These are phyloP conservation scores for Phoenix dactylifera DNA, from an alignment of 176 grass and related monocot species.

Conservation along the genomic window DNA sequence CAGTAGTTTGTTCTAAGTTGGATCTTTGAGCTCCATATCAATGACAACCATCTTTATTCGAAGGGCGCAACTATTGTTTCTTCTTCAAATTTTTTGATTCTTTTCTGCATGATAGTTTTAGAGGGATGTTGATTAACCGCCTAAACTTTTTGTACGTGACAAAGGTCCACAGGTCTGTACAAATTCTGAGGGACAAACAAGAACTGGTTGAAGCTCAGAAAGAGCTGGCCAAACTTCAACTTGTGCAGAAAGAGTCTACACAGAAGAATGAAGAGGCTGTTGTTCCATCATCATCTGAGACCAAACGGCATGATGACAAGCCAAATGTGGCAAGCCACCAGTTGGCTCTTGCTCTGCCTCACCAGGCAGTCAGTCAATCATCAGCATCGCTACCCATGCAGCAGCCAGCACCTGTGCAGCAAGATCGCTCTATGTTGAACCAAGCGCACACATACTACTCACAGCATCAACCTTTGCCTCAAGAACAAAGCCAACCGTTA, in stretches of 20 bases:
- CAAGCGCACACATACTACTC: conserved; percentile 36
- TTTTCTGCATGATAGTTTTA: too few species aligned
- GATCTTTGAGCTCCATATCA: too few species aligned
- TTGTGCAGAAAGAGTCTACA: conserved; percentile 44
- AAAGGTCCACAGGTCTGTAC: conserved; percentile 71
- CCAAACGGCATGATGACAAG: conserved; percentile 37
- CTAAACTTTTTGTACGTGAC: too few species aligned
- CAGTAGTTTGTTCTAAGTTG: too few species aligned
- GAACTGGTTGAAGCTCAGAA: conserved; percentile 67
- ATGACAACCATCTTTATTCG: too few species aligned
- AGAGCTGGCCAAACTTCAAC: conserved; percentile 69
- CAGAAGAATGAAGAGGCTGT: conserved; percentile 49
- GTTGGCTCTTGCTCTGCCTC: conserved; percentile 59
- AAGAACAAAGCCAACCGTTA: conserved; percentile 25
- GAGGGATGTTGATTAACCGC: too few species aligned
- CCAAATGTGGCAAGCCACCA: conserved; percentile 47
- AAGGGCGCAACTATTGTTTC: too few species aligned
- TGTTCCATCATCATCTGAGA: conserved; percentile 32
- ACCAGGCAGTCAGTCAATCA: conserved; percentile 31
- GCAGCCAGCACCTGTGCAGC: conserved; percentile 40
- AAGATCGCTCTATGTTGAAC: conserved; percentile 27
- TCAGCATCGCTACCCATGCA: conserved; percentile 36
- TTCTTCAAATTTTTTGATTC: too few species aligned
- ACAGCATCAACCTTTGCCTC: conserved; percentile 28
- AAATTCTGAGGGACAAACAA: conserved; percentile 77